Evolutionary conservation across 768 basidiomycete species (phyloP).

Genomic region (Leccinum sublutescens): DNA sequence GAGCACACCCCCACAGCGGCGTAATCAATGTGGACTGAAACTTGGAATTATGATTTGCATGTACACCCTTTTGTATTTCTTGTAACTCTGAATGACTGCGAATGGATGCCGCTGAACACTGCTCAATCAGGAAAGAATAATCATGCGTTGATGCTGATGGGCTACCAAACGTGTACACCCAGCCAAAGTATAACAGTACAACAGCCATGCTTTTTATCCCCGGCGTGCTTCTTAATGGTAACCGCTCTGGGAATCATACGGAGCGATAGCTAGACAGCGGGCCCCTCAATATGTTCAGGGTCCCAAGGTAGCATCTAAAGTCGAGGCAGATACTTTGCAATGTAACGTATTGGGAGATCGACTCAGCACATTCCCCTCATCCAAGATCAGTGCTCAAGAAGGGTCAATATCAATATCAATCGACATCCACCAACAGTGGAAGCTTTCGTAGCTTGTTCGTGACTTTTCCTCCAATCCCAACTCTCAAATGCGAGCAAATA

Average conservation of each 20-base stretch:
- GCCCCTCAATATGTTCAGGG: not conserved
- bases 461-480: too few species aligned
- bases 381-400: too few species aligned
- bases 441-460: too few species aligned
- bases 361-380: not conserved
- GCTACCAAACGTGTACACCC: not conserved
- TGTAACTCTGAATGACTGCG: not conserved
- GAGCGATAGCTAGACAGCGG: too few species aligned
- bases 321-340: not conserved
- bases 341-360: not conserved
- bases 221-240: not conserved
- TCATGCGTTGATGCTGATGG: not conserved
- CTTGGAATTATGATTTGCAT: not conserved
- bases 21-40: not conserved
- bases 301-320: not conserved
- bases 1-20: constrained; percentile 27
- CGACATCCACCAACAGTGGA: too few species aligned
- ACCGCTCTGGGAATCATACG: too few species aligned
- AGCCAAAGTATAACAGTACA: too few species aligned
- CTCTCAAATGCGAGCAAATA: too few species aligned
- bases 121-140: not conserved
- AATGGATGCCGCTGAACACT: not conserved
- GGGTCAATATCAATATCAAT: too few species aligned
- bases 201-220: not conserved
- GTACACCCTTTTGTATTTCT: not conserved